Conservation (phyloP, 2,329 filamentous ascomycete species). For the Colletotrichum sp. region DNA sequence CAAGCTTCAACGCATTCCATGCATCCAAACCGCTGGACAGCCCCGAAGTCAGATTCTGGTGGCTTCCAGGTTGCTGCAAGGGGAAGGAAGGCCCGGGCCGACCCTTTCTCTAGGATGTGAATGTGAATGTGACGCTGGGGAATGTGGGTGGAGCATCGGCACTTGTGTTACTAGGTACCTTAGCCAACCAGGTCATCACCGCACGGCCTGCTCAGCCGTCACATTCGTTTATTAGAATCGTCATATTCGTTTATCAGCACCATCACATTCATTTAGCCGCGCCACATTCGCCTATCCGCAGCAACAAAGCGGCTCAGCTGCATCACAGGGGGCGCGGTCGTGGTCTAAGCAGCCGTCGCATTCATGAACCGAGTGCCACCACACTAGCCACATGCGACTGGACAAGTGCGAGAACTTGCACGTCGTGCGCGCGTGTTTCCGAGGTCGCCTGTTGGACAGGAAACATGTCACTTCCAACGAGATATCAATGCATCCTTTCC, state of each 20-base stretch:
- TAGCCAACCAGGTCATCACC: not conserved
- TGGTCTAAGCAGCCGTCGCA: not conserved
- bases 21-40: not conserved
- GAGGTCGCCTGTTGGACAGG: not conserved
- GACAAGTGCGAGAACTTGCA: not conserved
- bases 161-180: not conserved
- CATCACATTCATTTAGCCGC: not conserved
- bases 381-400: not conserved
- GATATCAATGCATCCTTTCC: too few species aligned
- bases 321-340: not conserved
- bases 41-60: not conserved
- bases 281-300: not conserved
- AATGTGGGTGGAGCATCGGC: not conserved
- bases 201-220: not conserved
- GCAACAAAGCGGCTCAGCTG: not conserved
- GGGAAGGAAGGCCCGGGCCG: not conserved
- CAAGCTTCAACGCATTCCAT: too few species aligned
- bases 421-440: not conserved
- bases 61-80: not conserved
- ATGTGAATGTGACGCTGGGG: not conserved
- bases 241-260: too few species aligned
- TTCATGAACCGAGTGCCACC: not conserved
- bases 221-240: too few species aligned
- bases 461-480: not conserved
- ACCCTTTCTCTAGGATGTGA: not conserved